Base-by-base conservation (phyloP, 2,329 filamentous ascomycete genomes). In the Penicillium sumatraense region DNA sequence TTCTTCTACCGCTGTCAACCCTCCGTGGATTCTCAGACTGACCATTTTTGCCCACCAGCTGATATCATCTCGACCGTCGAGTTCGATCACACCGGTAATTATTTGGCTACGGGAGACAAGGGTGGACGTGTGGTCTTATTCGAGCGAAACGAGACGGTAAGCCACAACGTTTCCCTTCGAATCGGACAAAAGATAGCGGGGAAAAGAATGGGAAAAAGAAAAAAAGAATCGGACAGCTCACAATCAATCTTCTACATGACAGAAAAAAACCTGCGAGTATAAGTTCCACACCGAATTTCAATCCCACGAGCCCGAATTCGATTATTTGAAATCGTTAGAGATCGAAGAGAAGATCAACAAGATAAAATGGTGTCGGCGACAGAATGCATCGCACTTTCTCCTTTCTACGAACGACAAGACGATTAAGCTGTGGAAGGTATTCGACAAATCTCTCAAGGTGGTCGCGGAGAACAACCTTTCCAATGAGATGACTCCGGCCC, bases 321-420 rank as follows among this genome's bases (percentile, higher is more conserved):
- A 99, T 78, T 99, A 99, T 76, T 86, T 99, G 64, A 99, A 99
- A 80, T 99, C 95, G 29, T 85, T 99, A 67, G 95, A 99, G 79
- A 99, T 99, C 72, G 95, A 99, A 83, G 95, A 99, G 79, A 99
- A 99, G 82, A 99, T 99, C 84, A 99, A 99, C 85, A 99, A 99
- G 83, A 99, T 99, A 81, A 99, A 98, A 78, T 99, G 95, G 95
- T 99, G 95, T 77, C 88, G 90, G 72, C 89, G 95, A 78, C 93
- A 98, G 79, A 99, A 99, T 82, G 90, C 93, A 59, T 98, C 95
- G 53, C 95, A 99, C 80, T 99, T 96, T 77, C 86, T 99, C 49
- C 86, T 99, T 54, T 98, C 95, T 40, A 99, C 95, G 68, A 99
- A 99, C 75, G 95, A 99, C 82, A 99, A 99, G 83, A 99, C 95